These are phyloP conservation scores for Pseudocercospora vitis DNA, from an alignment of 2,329 filamentous ascomycete species.

Conservation along the genomic window DNA sequence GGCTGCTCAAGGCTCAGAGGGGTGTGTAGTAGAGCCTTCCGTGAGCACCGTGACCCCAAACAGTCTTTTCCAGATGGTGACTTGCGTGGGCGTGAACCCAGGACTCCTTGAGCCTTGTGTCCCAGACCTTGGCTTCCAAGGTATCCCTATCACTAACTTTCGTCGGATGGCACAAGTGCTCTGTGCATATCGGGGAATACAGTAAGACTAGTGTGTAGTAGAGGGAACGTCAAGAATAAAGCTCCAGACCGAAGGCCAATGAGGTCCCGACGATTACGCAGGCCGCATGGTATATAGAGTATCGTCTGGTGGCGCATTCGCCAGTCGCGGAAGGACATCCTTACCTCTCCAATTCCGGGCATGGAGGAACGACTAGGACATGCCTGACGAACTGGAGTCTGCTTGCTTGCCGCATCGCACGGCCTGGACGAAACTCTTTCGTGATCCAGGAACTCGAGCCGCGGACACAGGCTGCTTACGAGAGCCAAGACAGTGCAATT, in stretches of 20 bases:
- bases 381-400: background rate
- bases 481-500: background rate
- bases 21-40: too few species aligned
- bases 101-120: background rate
- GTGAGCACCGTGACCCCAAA: too few species aligned
- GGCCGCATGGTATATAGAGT: background rate
- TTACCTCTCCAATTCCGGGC: background rate
- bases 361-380: background rate
- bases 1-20: too few species aligned
- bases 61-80: too few species aligned
- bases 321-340: too few species aligned
- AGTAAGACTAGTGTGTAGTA: background rate
- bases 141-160: background rate
- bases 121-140: background rate
- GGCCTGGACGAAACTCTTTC: background rate
- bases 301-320: background rate
- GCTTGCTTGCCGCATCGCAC: constrained; percentile 2
- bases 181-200: too few species aligned
- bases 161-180: too few species aligned
- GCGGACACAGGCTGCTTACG: background rate
- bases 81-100: too few species aligned
- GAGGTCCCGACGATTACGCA: background rate
- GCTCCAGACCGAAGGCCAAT: background rate
- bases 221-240: background rate
- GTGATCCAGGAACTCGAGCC: background rate